These are phyloP conservation scores for Silene conica DNA, from an alignment of 148 eudicot genomes.

Conservation along the genomic window DNA sequence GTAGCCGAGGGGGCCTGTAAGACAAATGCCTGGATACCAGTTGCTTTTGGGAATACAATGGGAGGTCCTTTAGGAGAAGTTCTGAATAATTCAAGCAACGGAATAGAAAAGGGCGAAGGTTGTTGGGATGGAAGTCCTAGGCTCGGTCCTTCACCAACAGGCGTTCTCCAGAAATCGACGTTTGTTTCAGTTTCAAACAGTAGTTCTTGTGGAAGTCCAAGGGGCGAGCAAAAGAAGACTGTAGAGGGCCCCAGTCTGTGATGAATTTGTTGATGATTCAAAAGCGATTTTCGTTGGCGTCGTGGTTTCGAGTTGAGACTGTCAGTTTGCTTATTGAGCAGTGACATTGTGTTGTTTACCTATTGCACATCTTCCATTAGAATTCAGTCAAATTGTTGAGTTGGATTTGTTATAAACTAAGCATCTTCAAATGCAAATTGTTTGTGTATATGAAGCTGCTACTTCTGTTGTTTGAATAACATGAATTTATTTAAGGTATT, in stretches of 20 bases:
- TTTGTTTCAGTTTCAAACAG: conserved; percentile 70
- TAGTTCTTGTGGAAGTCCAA: conserved; percentile 70
- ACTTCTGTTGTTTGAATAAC: background rate
- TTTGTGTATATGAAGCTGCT: conserved; percentile 9
- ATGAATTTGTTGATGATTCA: conserved; percentile 18
- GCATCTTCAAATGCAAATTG: conserved; percentile 13
- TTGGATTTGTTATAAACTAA: conserved; percentile 12
- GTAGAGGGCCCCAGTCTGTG: conserved; percentile 32
- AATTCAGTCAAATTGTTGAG: conserved; percentile 9
- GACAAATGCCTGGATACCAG: conserved; percentile 44
- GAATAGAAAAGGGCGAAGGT: conserved; percentile 21
- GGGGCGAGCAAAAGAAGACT: conserved; percentile 37
- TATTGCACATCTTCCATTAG: background rate
- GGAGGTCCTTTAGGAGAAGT: conserved; percentile 90
- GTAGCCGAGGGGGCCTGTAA: conserved; percentile 29
- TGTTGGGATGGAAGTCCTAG: conserved; percentile 46
- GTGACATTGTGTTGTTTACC: conserved; percentile 8
- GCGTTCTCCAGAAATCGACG: conserved; percentile 54
- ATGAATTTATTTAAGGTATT: background rate
- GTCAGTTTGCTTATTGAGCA: conserved; percentile 18
- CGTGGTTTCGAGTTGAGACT: conserved; percentile 8
- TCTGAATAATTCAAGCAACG: conserved; percentile 36
- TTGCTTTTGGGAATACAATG: conserved; percentile 56
- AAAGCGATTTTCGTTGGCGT: conserved; percentile 13
- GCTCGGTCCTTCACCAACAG: conserved; percentile 68